A percentile compares a stretch with the other conserved stretches of the same genome.
These are phyloP conservation scores for Colletotrichum melonis DNA, from an alignment of 2,329 filamentous ascomycete genomes.

Conservation along the genomic window DNA sequence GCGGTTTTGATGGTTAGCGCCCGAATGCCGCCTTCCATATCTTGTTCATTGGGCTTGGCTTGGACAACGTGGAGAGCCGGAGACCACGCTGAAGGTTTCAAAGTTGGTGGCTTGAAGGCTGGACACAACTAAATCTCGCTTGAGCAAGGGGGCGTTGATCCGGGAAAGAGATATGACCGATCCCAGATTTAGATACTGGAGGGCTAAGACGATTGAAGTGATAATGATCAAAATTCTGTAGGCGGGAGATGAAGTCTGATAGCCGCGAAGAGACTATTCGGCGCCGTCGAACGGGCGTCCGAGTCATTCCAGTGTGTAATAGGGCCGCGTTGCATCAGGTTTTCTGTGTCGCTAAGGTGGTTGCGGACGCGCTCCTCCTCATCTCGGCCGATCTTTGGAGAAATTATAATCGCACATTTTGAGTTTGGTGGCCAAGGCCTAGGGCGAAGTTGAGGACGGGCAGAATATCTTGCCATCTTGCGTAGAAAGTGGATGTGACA, in stretches of 20 bases:
- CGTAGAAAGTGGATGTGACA: slow-evolving; percentile 12
- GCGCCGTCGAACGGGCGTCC: slow-evolving; percentile 8
- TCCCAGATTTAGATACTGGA: slow-evolving; percentile 29
- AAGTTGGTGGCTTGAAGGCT: background rate
- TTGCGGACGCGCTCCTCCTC: slow-evolving; percentile 12
- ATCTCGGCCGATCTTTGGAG: slow-evolving; percentile 23
- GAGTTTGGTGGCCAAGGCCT: background rate
- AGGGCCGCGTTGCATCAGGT: background rate
- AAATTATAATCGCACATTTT: background rate
- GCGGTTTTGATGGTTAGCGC: slow-evolving; percentile 9
- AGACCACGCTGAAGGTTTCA: slow-evolving; percentile 1
- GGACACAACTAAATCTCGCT: slow-evolving; percentile 20
- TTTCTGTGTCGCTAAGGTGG: background rate
- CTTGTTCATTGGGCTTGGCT: background rate
- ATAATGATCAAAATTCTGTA: background rate
- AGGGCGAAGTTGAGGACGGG: background rate
- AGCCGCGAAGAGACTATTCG: background rate
- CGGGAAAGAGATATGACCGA: slow-evolving; percentile 27
- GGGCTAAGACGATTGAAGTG: slow-evolving; percentile 8
- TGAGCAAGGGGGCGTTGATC: slow-evolving; percentile 5
- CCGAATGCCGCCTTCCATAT: background rate
- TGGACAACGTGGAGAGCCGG: background rate
- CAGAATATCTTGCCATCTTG: slow-evolving; percentile 14
- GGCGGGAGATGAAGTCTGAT: slow-evolving; percentile 11
- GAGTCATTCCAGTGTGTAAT: slow-evolving; percentile 25